Evolutionary conservation across 768 basidiomycete genomes (phyloP).

Genomic region (Gautieria morchelliformis): DNA sequence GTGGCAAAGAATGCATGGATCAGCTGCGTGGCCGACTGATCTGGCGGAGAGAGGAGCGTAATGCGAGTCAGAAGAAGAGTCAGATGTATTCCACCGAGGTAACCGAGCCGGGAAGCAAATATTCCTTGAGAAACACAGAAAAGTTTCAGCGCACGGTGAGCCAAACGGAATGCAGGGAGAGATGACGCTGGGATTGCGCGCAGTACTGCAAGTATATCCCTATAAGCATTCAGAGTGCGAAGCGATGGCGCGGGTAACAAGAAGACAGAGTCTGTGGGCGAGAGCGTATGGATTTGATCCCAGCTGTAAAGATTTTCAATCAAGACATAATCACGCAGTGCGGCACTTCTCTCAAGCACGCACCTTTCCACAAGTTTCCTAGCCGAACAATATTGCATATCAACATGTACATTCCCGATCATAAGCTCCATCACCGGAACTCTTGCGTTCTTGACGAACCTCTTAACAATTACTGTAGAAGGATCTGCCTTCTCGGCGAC

Average conservation of each 20-base stretch:
- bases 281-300: conserved; percentile 6
- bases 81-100: conserved; percentile 18
- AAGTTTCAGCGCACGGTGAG: conserved; percentile 14
- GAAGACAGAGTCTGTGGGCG: conserved; percentile 11
- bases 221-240: conserved; percentile 15
- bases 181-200: conserved; percentile 2
- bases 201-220: conserved; percentile 12
- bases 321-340: background rate
- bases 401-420: conserved; percentile 14
- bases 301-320: conserved; percentile 9
- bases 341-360: background rate
- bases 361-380: conserved; percentile 11
- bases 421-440: conserved; percentile 17
- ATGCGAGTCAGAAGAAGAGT: conserved; percentile 13
- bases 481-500: background rate
- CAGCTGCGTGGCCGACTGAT: conserved; percentile 9
- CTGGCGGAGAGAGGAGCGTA: background rate
- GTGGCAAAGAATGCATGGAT: conserved; percentile 12
- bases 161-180: conserved; percentile 10
- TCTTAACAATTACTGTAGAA: conserved; percentile 5
- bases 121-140: conserved; percentile 13
- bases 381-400: conserved; percentile 17
- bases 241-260: conserved; percentile 12
- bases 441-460: conserved; percentile 17
- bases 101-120: conserved; percentile 13